Evolutionary conservation across 2,329 filamentous ascomycete genomes (phyloP).

Genomic region (Talaromyces atroroseus): DNA sequence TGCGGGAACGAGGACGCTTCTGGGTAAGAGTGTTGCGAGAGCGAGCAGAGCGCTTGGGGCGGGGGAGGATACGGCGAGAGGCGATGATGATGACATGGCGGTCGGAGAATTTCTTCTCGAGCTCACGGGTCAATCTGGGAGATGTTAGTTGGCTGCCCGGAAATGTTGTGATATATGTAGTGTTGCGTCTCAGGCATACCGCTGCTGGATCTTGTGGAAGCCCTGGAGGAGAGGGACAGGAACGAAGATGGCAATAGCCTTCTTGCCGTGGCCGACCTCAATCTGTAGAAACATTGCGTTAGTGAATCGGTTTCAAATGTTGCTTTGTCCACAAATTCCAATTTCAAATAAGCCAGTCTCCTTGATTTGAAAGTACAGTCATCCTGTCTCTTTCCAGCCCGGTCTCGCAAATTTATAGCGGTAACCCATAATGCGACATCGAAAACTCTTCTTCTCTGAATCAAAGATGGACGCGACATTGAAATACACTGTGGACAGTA

Average conservation of each 20-base stretch:
- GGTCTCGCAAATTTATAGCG: background rate
- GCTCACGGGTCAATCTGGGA: slow-evolving; percentile 93
- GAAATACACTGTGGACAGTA: background rate
- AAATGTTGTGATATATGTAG: slow-evolving; percentile 11
- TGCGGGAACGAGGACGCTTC: slow-evolving; percentile 97
- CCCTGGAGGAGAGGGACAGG: slow-evolving; percentile 95
- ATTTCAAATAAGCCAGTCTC: background rate
- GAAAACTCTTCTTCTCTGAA: background rate
- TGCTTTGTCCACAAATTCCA: background rate
- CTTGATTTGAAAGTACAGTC: background rate
- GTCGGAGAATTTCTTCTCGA: slow-evolving; percentile 99
- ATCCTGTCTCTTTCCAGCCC: background rate
- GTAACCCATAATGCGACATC: background rate
- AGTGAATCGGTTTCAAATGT: slow-evolving; percentile 9
- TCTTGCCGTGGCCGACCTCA: slow-evolving; percentile 99
- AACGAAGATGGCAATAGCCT: slow-evolving; percentile 99
- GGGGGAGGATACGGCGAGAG: slow-evolving; percentile 96
- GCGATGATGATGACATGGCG: slow-evolving; percentile 99
- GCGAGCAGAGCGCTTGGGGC: slow-evolving; percentile 96
- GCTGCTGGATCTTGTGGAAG: slow-evolving; percentile 99
- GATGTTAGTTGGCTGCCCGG: background rate
- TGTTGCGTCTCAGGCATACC: slow-evolving; percentile 56
- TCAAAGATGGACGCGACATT: background rate
- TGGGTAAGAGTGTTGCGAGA: slow-evolving; percentile 94
- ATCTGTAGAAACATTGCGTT: slow-evolving; percentile 59